Conservation (phyloP, 495 filamentous ascomycete species). For the Lepidopterella palustris region DNA sequence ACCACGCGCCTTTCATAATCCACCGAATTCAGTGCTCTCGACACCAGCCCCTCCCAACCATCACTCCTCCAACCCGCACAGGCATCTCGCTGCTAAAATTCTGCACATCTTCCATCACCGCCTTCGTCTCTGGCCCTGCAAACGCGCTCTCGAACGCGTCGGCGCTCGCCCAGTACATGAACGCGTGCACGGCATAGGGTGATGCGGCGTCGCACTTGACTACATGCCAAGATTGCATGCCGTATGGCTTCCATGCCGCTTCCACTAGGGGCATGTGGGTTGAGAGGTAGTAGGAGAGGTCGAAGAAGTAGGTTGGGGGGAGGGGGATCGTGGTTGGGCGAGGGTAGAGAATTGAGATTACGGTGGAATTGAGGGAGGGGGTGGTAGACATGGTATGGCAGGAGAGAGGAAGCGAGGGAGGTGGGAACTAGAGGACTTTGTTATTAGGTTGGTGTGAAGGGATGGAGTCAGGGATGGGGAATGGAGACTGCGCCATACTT, state of each 20-base stretch:
- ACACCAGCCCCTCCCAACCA: neutral
- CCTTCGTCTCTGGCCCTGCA: constrained; percentile 9
- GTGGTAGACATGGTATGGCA: no score
- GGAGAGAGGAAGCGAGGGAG: no score
- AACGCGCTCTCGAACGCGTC: constrained; percentile 22
- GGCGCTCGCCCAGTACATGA: constrained; percentile 25
- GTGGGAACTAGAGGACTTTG: no score
- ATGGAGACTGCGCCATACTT: no score
- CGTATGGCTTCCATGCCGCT: constrained; percentile 22
- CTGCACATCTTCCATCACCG: constrained; percentile 24
- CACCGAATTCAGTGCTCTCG: no score
- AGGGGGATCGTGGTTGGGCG: constrained; percentile 13
- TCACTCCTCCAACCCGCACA: constrained; percentile 2
- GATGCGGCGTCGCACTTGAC: constrained; percentile 5
- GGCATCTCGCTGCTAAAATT: constrained; percentile 24
- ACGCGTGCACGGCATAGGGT: constrained; percentile 13
- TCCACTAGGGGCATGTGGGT: constrained; percentile 28
- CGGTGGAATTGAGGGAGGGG: constrained; percentile 7
- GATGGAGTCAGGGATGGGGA: no score
- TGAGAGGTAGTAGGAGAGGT: constrained; percentile 30
- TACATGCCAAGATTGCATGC: constrained; percentile 20
- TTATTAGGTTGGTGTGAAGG: no score
- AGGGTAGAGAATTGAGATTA: constrained; percentile 24
- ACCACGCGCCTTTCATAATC: no score
- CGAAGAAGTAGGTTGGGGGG: no score